Base-by-base conservation (phyloP, 2,329 filamentous ascomycete species). In the Cryoendolithus antarcticus region DNA sequence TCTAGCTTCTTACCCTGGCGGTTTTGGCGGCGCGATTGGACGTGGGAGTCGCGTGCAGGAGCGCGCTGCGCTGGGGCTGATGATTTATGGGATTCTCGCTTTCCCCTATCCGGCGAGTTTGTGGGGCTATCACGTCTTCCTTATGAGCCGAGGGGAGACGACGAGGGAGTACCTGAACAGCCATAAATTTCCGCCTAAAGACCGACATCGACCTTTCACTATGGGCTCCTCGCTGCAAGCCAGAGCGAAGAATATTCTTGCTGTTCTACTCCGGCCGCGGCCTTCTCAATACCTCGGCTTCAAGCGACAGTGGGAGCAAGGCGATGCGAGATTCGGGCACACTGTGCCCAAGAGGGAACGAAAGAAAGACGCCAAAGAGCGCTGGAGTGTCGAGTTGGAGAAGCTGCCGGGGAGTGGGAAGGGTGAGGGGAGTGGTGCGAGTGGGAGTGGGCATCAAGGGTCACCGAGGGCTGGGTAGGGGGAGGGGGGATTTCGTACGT, bases 151-250 rank as follows among this genome's bases (percentile, higher is more conserved):
- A 27, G 91, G 89, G 35, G 89, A 98, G 66, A 98, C 89, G 0
- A 98, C 91, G 1, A 74, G 91, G 50, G 91, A 98, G 62, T 95
- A 94, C 59, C 76, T 98, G 48, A 94, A 93, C 62, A 88, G 83
- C 4, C 86, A 94, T 62, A 96, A 96, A 61, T 96, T 98, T 58
- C 67, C 81, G 46, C 93, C 91, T 64, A 81, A 82, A 51, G 89
- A 98, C 58, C 77, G 91, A 9, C 93, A 94, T 61, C 72, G 88
- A 32, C 86, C 91, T 1, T 98, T 93, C 52, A 88, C 45, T 78
- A 27, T 27, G 24, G 24, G 24, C 7, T 6, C 24, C 7, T 27
- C 24, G 24, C 30, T 41, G 2, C 86, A 93, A 55, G 80, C 78
- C 29, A 66, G 81, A 35, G 61, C 82, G 53, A 80, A 72, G 53